phyloP scores from a whole-genome alignment of 148 eudicot genomes.

The Cornus florida region DNA sequence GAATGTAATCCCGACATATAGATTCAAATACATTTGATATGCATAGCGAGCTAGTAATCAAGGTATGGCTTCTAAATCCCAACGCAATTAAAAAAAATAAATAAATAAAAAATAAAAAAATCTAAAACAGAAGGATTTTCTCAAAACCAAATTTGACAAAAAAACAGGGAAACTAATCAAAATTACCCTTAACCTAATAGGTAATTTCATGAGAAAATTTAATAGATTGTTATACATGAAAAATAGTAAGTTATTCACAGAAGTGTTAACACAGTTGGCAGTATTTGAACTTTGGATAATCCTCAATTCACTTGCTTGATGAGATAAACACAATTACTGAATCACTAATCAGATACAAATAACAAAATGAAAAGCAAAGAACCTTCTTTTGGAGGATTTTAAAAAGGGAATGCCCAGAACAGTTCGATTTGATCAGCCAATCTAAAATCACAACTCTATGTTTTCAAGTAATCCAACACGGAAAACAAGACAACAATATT shows the following conservation, averaged over 20 bases:
- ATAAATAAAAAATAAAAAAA: too few relatives aligned
- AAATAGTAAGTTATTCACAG: too few relatives aligned
- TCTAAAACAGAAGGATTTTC: neutral
- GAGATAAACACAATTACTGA: neutral
- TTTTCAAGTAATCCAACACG: neutral
- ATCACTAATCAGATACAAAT: neutral
- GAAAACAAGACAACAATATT: neutral
- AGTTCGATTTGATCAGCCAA: conserved; percentile 26
- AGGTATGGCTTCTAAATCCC: too few relatives aligned
- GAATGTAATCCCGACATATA: too few relatives aligned
- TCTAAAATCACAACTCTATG: conserved; percentile 16
- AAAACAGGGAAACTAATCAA: neutral
- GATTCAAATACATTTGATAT: too few relatives aligned
- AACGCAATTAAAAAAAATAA: too few relatives aligned
- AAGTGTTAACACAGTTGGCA: too few relatives aligned
- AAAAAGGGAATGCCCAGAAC: conserved; percentile 15
- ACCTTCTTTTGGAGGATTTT: conserved; percentile 11
- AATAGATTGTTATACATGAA: too few relatives aligned
- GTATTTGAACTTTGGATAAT: neutral
- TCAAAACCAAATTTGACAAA: neutral
- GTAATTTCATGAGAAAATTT: too few relatives aligned
- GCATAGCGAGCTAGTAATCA: too few relatives aligned
- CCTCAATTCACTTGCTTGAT: too few relatives aligned
- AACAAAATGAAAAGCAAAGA: conserved; percentile 8
- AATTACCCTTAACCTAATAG: neutral